Evolutionary conservation across 345 rosid genomes (phyloP).

Genomic region (Syzygium aromaticum): DNA sequence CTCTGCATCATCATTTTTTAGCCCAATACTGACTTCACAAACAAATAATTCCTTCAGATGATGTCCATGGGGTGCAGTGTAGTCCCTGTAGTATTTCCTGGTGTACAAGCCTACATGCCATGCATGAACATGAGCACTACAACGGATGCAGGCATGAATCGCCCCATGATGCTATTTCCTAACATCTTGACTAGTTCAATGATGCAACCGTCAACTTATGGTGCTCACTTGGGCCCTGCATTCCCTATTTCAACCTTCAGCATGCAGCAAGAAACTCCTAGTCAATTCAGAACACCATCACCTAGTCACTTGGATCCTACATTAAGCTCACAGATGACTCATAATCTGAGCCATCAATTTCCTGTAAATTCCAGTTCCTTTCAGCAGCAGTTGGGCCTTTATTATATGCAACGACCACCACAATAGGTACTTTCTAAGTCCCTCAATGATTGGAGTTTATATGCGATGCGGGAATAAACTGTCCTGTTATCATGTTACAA

Average conservation of each 20-base stretch:
- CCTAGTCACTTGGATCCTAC: not conserved
- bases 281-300: not conserved
- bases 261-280: not conserved
- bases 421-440: not conserved
- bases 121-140: slow-evolving; percentile 23
- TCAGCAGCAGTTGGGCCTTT: not conserved
- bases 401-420: not conserved
- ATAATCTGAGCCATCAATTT: not conserved
- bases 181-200: slow-evolving; percentile 34
- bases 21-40: not conserved
- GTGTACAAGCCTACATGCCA: slow-evolving; percentile 8
- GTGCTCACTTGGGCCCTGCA: not conserved
- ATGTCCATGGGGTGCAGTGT: slow-evolving; percentile 75
- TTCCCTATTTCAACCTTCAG: not conserved
- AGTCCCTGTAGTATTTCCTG: slow-evolving; percentile 53
- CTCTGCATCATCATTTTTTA: not conserved
- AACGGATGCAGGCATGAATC: slow-evolving; percentile 15
- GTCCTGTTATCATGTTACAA: not conserved
- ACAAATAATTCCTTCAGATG: slow-evolving; percentile 18
- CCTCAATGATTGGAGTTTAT: not conserved
- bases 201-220: not conserved
- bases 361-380: not conserved
- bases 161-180: slow-evolving; percentile 51
- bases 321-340: not conserved
- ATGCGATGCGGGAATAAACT: not conserved